These are phyloP conservation scores for Eucalyptus viminalis DNA, from an alignment of 345 rosid genomes.

Conservation along the genomic window DNA sequence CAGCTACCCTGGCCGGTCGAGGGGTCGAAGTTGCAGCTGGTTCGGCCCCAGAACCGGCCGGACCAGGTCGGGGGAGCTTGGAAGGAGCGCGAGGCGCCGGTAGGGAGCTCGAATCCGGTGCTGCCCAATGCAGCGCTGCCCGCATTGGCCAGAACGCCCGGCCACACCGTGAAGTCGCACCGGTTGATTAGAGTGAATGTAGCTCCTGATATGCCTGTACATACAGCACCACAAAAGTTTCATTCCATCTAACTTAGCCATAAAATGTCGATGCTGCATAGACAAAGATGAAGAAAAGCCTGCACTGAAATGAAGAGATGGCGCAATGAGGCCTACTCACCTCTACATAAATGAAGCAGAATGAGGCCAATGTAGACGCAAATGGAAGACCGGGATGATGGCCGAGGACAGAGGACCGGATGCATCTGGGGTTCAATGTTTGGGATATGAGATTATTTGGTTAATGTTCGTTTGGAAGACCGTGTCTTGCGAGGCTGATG, in stretches of 20 bases:
- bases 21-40: conserved; percentile 45
- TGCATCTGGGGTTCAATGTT: conserved; percentile 4
- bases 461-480: not conserved
- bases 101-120: conserved; percentile 70
- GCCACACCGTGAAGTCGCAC: conserved; percentile 85
- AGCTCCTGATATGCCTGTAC: conserved; percentile 25
- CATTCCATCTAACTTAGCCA: not conserved
- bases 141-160: conserved; percentile 81
- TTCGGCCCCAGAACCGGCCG: conserved; percentile 91
- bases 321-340: not conserved
- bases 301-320: not conserved
- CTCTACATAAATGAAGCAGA: conserved; percentile 14
- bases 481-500: not conserved
- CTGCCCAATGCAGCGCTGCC: conserved; percentile 29
- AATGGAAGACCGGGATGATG: not conserved
- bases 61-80: conserved; percentile 83
- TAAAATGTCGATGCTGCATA: not conserved
- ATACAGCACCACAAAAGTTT: not conserved
- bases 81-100: conserved; percentile 37
- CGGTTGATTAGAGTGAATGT: conserved; percentile 56
- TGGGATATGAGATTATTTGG: not conserved
- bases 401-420: not conserved
- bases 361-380: conserved; percentile 2
- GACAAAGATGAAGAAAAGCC: not conserved
- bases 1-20: conserved; percentile 67